These are phyloP conservation scores for Cryphonectria nitschkei DNA, from an alignment of 2,329 filamentous ascomycete genomes.

Conservation along the genomic window DNA sequence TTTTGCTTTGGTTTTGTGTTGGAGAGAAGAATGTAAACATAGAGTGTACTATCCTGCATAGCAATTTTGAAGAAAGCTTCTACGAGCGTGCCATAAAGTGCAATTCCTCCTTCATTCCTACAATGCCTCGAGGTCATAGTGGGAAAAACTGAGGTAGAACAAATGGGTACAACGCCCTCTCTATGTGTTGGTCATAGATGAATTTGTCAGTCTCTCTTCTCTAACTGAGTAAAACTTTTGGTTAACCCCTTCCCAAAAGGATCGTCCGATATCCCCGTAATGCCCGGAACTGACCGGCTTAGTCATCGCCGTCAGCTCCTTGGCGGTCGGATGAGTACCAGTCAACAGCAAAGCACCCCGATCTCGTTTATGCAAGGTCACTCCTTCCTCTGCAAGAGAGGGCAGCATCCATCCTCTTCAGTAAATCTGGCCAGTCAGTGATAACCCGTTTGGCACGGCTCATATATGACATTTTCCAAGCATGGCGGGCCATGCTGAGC, in stretches of 20 bases:
- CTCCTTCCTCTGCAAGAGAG: not conserved
- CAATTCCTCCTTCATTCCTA: not conserved
- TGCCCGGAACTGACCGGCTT: not conserved
- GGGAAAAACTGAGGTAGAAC: not conserved
- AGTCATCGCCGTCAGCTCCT: not conserved
- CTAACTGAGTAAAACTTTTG: not conserved
- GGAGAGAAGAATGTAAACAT: not conserved
- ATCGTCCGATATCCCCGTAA: conserved; percentile 1
- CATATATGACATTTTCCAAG: not conserved
- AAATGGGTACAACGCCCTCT: not conserved
- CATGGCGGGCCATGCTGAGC: conserved; percentile 15
- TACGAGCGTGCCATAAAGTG: not conserved
- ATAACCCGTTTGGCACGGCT: not conserved
- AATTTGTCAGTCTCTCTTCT: not conserved
- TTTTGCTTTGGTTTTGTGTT: not conserved
- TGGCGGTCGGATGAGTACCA: not conserved
- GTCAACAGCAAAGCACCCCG: not conserved
- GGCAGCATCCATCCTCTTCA: not conserved
- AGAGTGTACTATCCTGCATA: conserved; percentile 5
- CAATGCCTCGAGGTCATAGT: not conserved
- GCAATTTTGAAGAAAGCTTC: not conserved
- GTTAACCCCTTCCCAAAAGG: not conserved
- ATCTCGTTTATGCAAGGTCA: not conserved
- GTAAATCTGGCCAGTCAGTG: not conserved
- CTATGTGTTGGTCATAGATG: not conserved